Base-by-base conservation (phyloP, 169 alveolate species). In the Plasmodium cynomolgi region DNA sequence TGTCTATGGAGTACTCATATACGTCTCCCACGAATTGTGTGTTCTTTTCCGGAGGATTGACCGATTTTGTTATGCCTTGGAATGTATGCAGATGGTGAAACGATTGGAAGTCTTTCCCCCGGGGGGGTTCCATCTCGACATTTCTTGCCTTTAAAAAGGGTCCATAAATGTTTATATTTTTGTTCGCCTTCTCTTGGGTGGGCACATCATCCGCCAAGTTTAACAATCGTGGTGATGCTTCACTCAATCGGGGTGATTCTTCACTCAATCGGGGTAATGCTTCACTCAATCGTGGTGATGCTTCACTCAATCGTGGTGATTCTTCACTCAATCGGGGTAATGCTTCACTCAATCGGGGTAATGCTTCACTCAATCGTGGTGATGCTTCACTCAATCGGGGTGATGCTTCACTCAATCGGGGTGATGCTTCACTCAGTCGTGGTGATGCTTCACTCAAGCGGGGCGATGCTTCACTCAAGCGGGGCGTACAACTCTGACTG, bases 1-100 rank as follows among this genome's bases (percentile, higher is more conserved):
- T 79, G 75, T 88, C 94, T 74, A 88, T 62, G 17, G n/a, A 29
- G 50, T 68, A 88, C 17, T n/a, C 73, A 62, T 88, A 73, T 1
- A 34, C 23, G 15, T 68, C 20, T n/a, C 37, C 23, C 80, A 84
- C 80, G 39, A 29, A 73, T 1, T 74, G 37, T 31, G 75, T 74
- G 34, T 7, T 84, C 3, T n/a, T 75, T n/a, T 23, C 26, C 47
- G 47, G 33, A 75, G 20, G 58, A 54, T 9, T 23, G 1, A 44
- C 9, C 44, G 37, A n/a, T 75, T 75, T 39, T 0, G 58, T 15
- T 7, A 23, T 17, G n/a, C 44, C n/a, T 33, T 75, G n/a, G 31
- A 33, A 33, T 31, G 29, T n/a, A n/a, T n/a, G 29, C 17, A 33
- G 29, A 0, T 5, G 44, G 13, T 13, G 29, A 75, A 31, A n/a